Evolutionary conservation across 2,329 filamentous ascomycete genomes (phyloP), one percentile per base, ranked within the genome.

Genomic region (Clonostachys rhizophaga): DNA sequence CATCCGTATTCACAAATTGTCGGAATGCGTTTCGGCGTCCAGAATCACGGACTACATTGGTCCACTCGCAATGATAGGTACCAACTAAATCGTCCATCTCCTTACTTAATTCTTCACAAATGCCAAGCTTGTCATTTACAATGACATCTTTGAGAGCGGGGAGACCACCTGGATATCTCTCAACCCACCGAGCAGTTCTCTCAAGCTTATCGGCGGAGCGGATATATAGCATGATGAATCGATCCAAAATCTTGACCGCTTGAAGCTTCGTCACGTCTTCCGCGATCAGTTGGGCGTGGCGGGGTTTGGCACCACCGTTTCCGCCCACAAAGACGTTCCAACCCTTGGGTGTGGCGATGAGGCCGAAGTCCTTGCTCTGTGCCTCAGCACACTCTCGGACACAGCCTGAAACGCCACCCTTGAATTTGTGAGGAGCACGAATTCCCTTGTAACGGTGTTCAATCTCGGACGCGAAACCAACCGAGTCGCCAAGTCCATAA

Each of bases 371-470:
- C 67, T 96, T 96, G 66, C 86, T 92, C 60, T 95, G 91, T 2
- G 91, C 91, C 66, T 96, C 91, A 1, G 91, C 91, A 55, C 91
- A 96, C 67, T 96, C 91, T 47, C 91, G 78, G n/a, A 96, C 89
- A 54, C 91, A 96, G 12, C 91, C 91, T 47, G 86, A 91, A 0
- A 96, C 90, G 47, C 89, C 91, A 2, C 88, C 90, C 66, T 96
- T 96, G 63, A 95, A 80, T 72, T 96, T 96, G 64, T 96, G 91
- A 10, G 91, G 91, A 14, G 79, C 78, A 16, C 91, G 82, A 49
- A 96, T 87, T 58, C 87, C 89, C 76, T 96, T 96, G 68, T 96
- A 96, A 42, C 91, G 81, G 69, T 95, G 88, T 66, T 96, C 91
- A 1, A 95, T 68, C 5, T 89, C 79, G 13, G 96, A 84, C 0